Conservation (phyloP, 2,329 filamentous ascomycete species). For the Colletotrichum eremochloae region DNA sequence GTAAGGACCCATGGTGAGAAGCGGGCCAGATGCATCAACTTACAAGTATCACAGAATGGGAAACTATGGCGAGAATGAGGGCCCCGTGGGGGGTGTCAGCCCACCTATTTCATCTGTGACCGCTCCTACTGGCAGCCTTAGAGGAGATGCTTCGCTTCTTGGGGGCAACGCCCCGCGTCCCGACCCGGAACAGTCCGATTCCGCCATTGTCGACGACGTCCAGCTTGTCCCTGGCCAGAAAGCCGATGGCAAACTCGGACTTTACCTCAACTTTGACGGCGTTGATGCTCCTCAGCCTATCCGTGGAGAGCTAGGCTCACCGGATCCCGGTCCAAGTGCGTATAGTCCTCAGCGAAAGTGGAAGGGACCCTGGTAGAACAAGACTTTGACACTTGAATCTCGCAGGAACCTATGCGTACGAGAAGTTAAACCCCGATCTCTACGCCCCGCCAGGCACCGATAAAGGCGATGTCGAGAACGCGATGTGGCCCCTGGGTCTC, state of each 20-base stretch:
- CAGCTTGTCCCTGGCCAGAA: constrained; percentile 64
- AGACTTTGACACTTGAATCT: constrained; percentile 15
- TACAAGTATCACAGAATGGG: constrained; percentile 49
- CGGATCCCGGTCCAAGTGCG: constrained; percentile 66
- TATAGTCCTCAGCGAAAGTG: constrained; percentile 35
- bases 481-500: constrained; percentile 68
- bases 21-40: too few relatives aligned
- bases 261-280: constrained; percentile 67
- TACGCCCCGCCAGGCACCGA: constrained; percentile 68
- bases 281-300: constrained; percentile 68
- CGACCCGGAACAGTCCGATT: constrained; percentile 52
- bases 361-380: too few relatives aligned
- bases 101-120: constrained; percentile 56
- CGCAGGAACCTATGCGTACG: constrained; percentile 54
- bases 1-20: background rate
- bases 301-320: constrained; percentile 62
- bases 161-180: constrained; percentile 56
- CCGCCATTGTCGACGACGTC: constrained; percentile 54
- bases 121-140: constrained; percentile 54
- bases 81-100: constrained; percentile 56
- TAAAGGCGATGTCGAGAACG: constrained; percentile 59
- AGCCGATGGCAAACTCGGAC: constrained; percentile 62
- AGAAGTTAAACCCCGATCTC: constrained; percentile 67
- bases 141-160: constrained; percentile 55
- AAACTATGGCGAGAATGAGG: constrained; percentile 57